phyloP scores from a whole-genome alignment of 495 filamentous ascomycete genomes.

The Daldinia concentrica region DNA sequence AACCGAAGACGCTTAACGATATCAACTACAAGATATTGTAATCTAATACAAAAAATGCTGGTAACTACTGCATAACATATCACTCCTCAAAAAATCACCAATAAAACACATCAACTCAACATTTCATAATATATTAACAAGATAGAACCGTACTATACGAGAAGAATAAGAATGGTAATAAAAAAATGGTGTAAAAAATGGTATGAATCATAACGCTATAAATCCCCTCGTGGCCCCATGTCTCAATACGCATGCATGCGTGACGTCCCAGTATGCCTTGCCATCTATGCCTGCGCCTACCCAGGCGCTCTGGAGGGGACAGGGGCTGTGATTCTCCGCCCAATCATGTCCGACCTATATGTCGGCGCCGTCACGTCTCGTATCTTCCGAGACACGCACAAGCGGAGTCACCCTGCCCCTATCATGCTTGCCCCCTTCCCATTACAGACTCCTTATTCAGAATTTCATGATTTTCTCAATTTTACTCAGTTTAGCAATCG shows the following conservation, averaged over 20 bases:
- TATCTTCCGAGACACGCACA: slow-evolving; percentile 7
- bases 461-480: slow-evolving; percentile 24
- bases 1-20: too few relatives aligned
- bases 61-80: background rate
- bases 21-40: too few relatives aligned
- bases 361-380: background rate
- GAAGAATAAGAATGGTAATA: background rate
- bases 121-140: background rate
- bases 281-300: background rate
- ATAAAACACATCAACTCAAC: background rate
- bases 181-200: background rate
- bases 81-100: background rate
- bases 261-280: background rate
- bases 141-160: slow-evolving; percentile 1
- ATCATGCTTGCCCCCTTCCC: slow-evolving; percentile 15
- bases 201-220: slow-evolving; percentile 4
- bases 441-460: slow-evolving; percentile 7
- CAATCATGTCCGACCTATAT: background rate
- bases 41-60: too few relatives aligned
- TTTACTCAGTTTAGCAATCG: slow-evolving; percentile 25
- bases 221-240: background rate
- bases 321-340: background rate
- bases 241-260: background rate
- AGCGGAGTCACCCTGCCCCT: background rate
- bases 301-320: background rate